Evolutionary conservation across 2,329 filamentous ascomycete genomes (phyloP), one percentile per base, ranked within the genome.

Genomic region (Lasiodiplodia sp.): DNA sequence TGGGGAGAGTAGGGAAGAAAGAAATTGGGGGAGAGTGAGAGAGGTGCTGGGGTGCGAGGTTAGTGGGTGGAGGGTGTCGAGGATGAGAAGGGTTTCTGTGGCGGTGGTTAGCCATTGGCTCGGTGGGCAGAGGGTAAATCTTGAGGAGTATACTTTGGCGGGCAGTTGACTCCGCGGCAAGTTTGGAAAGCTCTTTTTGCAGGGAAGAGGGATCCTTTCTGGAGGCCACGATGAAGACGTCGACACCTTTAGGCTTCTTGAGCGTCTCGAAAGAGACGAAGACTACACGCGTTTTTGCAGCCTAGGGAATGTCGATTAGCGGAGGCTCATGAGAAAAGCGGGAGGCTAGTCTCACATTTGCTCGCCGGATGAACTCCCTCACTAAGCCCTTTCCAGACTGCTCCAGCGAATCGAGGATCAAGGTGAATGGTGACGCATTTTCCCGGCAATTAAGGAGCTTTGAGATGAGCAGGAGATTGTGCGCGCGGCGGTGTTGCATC

Each of bases 331-430:
- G 74, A 37, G 75, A 72, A 18, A 74, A 76, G 21, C 76, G 37
- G 5, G 11, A 67, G 23, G 63, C 12, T 5, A 8, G 16, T 5
- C 81, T 69, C 73, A 92, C 92, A 83, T 91, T 92, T 67, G 92
- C 93, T 73, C 94, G 87, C 57, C 85, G 83, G 66, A 92, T 87
- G 79, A 95, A 92, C 79, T 97, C 94, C 21, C 83, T 81, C 2
- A 95, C 72, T 4, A 97, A 81, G 0, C 90, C 90, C 37, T 84
- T 85, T 7, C 90, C 92, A 31, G 90, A 89, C 80, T 97, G 94
- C 81, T 97, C 93, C 37, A 97, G 84, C 40, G 87, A 92, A 79
- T 98, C 95, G 68, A 97, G 85, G 3, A 97, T 81, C 31, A 98
- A 83, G 0, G 94, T 97, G 75, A 98, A 89, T 2, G 95, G 95